A percentile compares a stretch with the other conserved stretches of the same genome.
Evolutionary conservation across 208 protist species (phyloP).

Genomic region (Leishmania amazonensis): DNA sequence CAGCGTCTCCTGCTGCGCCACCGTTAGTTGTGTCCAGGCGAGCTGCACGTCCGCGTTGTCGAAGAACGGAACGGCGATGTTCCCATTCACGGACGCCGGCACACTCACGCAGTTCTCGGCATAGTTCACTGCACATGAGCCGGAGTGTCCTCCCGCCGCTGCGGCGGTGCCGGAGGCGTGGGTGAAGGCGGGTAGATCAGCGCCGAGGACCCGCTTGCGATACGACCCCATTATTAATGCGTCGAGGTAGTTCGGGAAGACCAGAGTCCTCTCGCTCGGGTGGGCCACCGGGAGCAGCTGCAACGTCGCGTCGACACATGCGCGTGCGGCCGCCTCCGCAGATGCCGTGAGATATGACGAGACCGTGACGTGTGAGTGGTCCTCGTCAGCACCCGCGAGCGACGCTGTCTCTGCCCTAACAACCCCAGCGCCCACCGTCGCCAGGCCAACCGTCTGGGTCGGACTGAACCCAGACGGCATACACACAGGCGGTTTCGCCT

Average conservation of each 20-base stretch:
- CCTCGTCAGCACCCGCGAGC: not conserved
- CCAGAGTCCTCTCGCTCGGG: conserved; percentile 28
- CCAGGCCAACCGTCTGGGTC: not conserved
- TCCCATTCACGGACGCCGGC: not conserved
- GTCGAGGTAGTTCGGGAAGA: conserved; percentile 55
- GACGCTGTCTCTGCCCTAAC: not conserved
- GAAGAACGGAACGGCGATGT: not conserved
- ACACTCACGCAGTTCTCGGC: not conserved
- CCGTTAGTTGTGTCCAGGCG: conserved; percentile 18
- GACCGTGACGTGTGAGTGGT: not conserved
- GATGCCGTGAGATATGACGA: not conserved
- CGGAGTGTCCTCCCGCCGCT: not conserved
- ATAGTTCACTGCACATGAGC: not conserved
- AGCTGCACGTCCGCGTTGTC: conserved; percentile 17
- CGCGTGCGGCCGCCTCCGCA: conserved; percentile 14
- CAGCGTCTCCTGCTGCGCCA: conserved; percentile 20
- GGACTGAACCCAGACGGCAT: too few species aligned
- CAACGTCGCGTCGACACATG: conserved; percentile 25
- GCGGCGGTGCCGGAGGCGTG: not conserved
- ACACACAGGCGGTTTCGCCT: not conserved
- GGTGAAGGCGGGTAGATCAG: not conserved
- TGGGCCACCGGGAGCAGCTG: conserved; percentile 29
- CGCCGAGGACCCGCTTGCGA: conserved; percentile 13
- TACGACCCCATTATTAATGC: conserved; percentile 38
- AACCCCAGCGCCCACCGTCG: not conserved